Evolutionary conservation across 352 stramenopile genomes (phyloP), one percentile per base, ranked within the genome.

Genomic region (Thalassiosira mediterranea): DNA sequence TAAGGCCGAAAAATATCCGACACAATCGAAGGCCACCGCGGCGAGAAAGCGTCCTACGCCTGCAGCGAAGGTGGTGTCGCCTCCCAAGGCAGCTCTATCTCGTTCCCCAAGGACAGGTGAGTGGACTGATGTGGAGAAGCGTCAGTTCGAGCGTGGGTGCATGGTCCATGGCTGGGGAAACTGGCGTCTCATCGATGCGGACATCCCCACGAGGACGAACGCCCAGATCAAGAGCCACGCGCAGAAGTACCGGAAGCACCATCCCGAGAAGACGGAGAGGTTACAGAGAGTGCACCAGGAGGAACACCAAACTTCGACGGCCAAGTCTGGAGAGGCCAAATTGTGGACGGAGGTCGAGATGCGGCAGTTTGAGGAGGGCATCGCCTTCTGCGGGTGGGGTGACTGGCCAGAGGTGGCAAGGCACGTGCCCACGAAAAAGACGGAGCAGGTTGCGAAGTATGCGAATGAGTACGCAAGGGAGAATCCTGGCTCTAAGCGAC

Each of bases 151-250:
- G 23, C 34, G 56, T 28, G 58, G 58, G 4, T 57, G 38, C 26
- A 54, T 67, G n/a, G 31, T 57, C 7, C 58, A 67, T 38, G 58
- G 58, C n/a, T 67, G 58, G 58, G 58, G 58, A 32, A 67, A 67
- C 40, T 67, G 58, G 58, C 21, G 31, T 13, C 34, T 34, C 28
- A 67, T 67, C 25, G 38, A 23, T 4, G n/a, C 23, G 3, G 23
- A 57, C 25, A 42, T 67, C 15, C 23, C 49, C 17, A 57, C 58
- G 5, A 67, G 56, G 38, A 54, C 15, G 17, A 56, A 37, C 19
- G 11, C 38, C 40, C 0, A 67, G 38, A 23, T 67, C 13, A 57
- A 25, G 26, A 17, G 23, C 10, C 38, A 37, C 49, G 58, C 58
- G 23, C n/a, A 67, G 8, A 23, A 25, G 44, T 53, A 29, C 44